These are phyloP conservation scores for Oryza glumipatula DNA, from an alignment of 176 grass and related monocot genomes.

Conservation along the genomic window DNA sequence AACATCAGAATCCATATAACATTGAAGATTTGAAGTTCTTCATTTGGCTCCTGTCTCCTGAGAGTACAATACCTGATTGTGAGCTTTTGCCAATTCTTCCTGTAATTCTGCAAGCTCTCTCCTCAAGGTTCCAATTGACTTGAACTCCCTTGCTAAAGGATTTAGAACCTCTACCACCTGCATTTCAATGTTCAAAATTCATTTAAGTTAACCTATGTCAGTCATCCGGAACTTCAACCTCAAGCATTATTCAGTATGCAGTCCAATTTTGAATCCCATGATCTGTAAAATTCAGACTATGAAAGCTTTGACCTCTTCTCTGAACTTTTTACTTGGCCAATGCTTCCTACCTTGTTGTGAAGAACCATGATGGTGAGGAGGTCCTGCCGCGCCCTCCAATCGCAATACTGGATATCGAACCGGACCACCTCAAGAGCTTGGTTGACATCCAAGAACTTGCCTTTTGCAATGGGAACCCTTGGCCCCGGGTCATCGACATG, in stretches of 20 bases:
- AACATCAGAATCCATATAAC: not conserved
- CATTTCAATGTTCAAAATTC: conserved; percentile 19
- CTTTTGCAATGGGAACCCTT: conserved; percentile 64
- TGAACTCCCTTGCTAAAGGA: conserved; percentile 85
- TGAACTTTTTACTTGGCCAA: not conserved
- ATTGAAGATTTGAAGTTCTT: not conserved
- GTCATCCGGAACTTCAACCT: not conserved
- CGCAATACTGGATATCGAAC: conserved; percentile 96
- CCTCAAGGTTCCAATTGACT: conserved; percentile 88
- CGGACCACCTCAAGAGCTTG: conserved; percentile 91
- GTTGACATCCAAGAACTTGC: conserved; percentile 79
- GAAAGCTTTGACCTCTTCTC: not conserved
- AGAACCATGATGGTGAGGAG: conserved; percentile 91
- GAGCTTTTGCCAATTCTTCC: conserved; percentile 68
- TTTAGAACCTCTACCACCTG: conserved; percentile 96
- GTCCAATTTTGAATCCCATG: not conserved
- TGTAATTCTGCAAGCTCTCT: conserved; percentile 85
- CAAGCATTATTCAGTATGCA: not conserved
- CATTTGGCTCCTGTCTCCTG: not conserved
- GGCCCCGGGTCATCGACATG: conserved; percentile 87
- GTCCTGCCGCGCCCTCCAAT: conserved; percentile 91
- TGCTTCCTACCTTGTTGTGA: conserved; percentile 70
- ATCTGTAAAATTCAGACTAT: conserved; percentile 1
- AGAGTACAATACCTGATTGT: conserved; percentile 64
- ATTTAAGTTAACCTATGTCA: not conserved